Conservation (phyloP, 305 asterid species). For the Withania somnifera region DNA sequence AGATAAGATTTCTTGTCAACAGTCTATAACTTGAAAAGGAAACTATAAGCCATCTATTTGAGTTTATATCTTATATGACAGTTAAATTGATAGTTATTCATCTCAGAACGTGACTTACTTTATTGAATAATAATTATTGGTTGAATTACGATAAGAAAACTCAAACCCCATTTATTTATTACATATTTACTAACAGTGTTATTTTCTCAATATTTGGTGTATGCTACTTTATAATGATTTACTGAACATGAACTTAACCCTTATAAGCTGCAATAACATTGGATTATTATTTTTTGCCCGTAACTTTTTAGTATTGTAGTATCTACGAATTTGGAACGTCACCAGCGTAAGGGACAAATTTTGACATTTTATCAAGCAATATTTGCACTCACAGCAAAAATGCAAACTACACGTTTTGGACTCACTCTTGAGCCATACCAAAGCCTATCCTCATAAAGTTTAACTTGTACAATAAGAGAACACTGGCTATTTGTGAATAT, state of each 20-base stretch:
- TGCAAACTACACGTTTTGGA: neutral
- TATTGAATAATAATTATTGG: no score
- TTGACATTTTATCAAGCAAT: neutral
- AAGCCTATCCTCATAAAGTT: neutral
- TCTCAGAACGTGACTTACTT: no score
- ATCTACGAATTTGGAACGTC: neutral
- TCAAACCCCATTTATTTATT: no score
- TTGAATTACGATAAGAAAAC: no score
- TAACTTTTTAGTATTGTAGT: neutral
- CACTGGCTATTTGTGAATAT: neutral
- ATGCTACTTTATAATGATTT: neutral
- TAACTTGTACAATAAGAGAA: neutral
- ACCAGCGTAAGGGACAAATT: neutral
- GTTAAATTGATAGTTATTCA: no score
- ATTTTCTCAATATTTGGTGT: neutral
- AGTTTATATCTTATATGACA: no score
- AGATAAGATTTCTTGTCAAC: neutral
- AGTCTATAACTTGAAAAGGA: neutral
- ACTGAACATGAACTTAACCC: neutral
- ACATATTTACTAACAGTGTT: no score
- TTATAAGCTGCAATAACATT: neutral
- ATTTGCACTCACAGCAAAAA: neutral
- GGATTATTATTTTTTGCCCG: neutral
- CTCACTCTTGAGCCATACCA: neutral
- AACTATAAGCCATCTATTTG: neutral